phyloP scores from a whole-genome alignment of 495 filamentous ascomycete species.

The Hypoxylon perforatum region DNA sequence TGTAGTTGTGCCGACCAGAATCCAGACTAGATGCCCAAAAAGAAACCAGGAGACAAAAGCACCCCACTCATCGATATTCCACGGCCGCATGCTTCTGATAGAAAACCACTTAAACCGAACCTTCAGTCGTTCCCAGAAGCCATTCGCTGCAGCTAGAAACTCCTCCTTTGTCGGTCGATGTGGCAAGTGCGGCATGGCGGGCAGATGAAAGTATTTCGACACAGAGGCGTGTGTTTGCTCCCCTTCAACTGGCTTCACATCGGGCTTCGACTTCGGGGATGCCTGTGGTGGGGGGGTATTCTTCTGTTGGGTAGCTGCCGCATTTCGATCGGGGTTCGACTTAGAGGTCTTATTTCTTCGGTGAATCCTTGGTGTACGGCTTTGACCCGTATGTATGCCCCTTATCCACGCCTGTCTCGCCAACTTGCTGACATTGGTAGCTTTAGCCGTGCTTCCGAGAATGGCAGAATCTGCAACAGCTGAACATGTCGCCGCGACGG shows the following conservation, averaged over 20 bases:
- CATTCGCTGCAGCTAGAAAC: conserved; percentile 88
- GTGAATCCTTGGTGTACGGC: conserved; percentile 37
- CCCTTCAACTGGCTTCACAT: conserved; percentile 31
- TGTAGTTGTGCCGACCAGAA: conserved; percentile 93
- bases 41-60: conserved; percentile 96
- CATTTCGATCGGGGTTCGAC: conserved; percentile 22
- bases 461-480: conserved; percentile 54
- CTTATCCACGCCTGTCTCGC: conserved; percentile 51
- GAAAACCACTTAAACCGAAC: conserved; percentile 98
- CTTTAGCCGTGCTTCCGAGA: conserved; percentile 44
- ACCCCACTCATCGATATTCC: conserved; percentile 93
- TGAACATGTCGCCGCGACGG: conserved; percentile 55
- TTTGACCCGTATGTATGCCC: conserved; percentile 42
- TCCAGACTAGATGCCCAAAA: conserved; percentile 92
- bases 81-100: conserved; percentile 93
- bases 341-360: conserved; percentile 55
- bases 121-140: conserved; percentile 90
- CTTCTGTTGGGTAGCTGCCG: conserved; percentile 31
- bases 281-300: conserved; percentile 14
- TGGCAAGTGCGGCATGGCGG: conserved; percentile 70
- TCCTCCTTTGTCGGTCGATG: conserved; percentile 95
- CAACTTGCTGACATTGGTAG: conserved; percentile 52
- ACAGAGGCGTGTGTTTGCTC: conserved; percentile 53
- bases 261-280: conserved; percentile 11
- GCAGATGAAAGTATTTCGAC: conserved; percentile 71